Base-by-base conservation (phyloP, 2,329 filamentous ascomycete species). In the Lasiodiplodia gonubiensis region DNA sequence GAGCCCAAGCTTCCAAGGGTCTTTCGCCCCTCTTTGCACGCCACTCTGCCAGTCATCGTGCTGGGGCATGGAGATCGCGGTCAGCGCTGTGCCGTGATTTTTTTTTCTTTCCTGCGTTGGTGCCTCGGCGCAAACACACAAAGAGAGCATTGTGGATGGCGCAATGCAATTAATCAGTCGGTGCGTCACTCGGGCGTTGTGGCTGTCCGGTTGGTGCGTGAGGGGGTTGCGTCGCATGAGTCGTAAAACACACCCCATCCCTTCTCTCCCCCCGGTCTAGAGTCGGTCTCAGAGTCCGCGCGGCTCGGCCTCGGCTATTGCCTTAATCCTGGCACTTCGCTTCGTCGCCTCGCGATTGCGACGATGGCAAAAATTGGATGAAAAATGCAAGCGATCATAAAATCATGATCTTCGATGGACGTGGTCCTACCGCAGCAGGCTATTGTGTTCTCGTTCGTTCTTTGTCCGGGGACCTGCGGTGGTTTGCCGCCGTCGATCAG, bases 41-140 rank as follows among this genome's bases (percentile, higher is more conserved):
- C 53, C 53, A 55, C 53, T n/a, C n/a, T 55, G 53, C 53, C 53
- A 37, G 53, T 55, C 35, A 37, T 55, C 52, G 27, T 27, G 30
- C 52, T 55, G 35, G 53, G 18, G 16, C 14, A 16, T 30, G 52
- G 30, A n/a, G n/a, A 27, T 52, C 49, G 11, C 25, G 12, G 8
- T 52, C 25, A 27, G 49, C 21, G 23, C 49, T 11, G 42, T 21
- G 42, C 42, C 21, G 42, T 11, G 39, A 18, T 46, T 46, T 8
- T 46, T 46, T 46, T 46, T 21, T 46, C n/a, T n/a, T 21, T 42
- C 10, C 11, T 46, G n/a, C 11, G 8, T n/a, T 21, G 7, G 42
- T 46, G 18, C 18, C 42, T 21, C n/a, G 42, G 42, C 42, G 42
- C 16, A 21, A 46, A 21, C 18, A 46, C 42, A 12, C 18, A 46